Evolutionary conservation across 1,284 basidiomycete genomes (phyloP), one percentile per base, ranked within the genome.

Genomic region (Phaffia rhodozyma): DNA sequence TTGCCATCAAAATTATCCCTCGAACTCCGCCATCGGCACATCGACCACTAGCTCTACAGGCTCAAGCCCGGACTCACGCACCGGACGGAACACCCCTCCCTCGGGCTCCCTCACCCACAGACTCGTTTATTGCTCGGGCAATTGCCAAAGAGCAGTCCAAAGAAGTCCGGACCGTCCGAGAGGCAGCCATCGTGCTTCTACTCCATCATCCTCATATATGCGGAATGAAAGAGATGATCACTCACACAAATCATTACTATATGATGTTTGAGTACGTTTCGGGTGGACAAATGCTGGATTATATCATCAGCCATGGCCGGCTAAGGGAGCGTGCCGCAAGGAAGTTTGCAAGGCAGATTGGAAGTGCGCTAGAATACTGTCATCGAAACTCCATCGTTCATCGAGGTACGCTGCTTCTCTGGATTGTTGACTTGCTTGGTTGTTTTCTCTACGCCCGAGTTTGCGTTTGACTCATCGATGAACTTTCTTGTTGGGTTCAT

Each of bases 221-320:
- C 75, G 94, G 96, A 62, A 98, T 98, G 94, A 86, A 91, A 70
- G 92, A 96, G 79, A 94, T 98, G 86, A 89, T 94, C 72, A 80
- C 91, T 21, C 91, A 94, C 78, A 87, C 88, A 66, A 86, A 94
- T 73, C 94, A 98, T 77, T 97, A 97, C 77, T 97, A 98, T 80
- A 97, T 98, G 91, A 89, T 97, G 5, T 92, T 89, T 75, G 94
- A 98, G 76, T 97, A 97, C 76, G 90, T 98, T 76, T 93, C 93
- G 71, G 94, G 96, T 55, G 94, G 96, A 0, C 94, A 98, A 79
- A 96, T 98, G 91, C 85, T 98, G 69, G 94, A 98, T 82, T 98
- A 97, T 75, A 98, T 98, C 79, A 98, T 98, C 78, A 89, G 89
- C 70, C 96, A 98, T 72, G 94, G 94, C n/a, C 82, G 93, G 48